Evolutionary conservation across 1,284 basidiomycete genomes (phyloP), one percentile per base, ranked within the genome.

Genomic region (Microbotryomycetes sp.): DNA sequence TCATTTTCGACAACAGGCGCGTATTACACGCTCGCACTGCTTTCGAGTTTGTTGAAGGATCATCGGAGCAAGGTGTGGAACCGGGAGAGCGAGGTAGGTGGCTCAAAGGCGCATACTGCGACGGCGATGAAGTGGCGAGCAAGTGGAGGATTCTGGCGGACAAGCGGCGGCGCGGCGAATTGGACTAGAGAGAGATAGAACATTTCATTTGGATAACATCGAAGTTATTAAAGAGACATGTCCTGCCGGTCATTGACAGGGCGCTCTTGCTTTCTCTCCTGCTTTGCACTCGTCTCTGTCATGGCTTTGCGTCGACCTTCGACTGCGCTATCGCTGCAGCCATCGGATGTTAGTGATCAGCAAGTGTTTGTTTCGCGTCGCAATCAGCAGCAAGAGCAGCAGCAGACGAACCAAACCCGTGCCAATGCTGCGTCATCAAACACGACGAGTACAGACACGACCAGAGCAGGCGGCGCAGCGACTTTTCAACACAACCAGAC

Each of bases 1-100:
- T 91, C 31, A 69, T 94, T 15, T 98, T 98, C 70, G 92, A 97
- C 74, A 98, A 97, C 71, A 80, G 92, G 24, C 79, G 94, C n/a
- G 85, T 96, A 3, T 75, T 97, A 60, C 94, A 98, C 73, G 89
- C 89, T 0, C 78, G 94, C 11, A 88, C 84, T 1, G 86, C 85
- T 3, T 98, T 97, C 74, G 72, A 75, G 50, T 72, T 75, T 60
- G 31, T 29, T 9, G 73, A 76, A 45, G 81, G 63, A 9, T 31
- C 70, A 71, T 57, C 45, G 4, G 56, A 28, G n/a, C 64, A 60
- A 27, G 54, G 45, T 18, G 15, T 60, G 7, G 73, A 72, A 56
- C 71, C 69, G 60, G 31, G 68, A 72, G 57, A 50, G 61, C 9
- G 52, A 47, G 60, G 54, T 31, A 28, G 73, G 64, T 69, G 67